These are phyloP conservation scores for Aureobasidium subglaciale DNA, from an alignment of 2,329 filamentous ascomycete genomes.

Conservation along the genomic window DNA sequence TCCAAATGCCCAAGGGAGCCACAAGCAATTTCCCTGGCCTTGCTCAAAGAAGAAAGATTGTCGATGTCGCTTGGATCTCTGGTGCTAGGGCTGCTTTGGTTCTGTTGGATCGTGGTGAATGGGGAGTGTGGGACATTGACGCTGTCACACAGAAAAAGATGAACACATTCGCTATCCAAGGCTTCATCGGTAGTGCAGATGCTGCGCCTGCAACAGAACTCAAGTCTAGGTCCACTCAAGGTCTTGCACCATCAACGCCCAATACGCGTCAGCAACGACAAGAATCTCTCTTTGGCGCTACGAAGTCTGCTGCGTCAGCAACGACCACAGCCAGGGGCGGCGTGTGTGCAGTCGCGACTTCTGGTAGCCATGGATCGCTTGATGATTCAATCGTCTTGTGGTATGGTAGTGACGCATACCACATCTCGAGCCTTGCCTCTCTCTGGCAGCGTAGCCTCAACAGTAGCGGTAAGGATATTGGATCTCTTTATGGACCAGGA, in stretches of 20 bases:
- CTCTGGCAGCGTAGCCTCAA: conserved; percentile 38
- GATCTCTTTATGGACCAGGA: conserved; percentile 35
- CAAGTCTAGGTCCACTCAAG: conserved; percentile 29
- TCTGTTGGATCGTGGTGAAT: conserved; percentile 44
- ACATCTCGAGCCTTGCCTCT: conserved; percentile 38
- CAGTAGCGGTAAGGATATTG: conserved; percentile 25
- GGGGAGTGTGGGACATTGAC: conserved; percentile 46
- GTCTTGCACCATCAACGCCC: conserved; percentile 44
- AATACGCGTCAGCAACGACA: conserved; percentile 42
- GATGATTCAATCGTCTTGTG: conserved; percentile 43
- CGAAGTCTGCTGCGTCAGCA: conserved; percentile 25
- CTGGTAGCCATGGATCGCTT: conserved; percentile 25
- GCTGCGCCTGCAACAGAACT: conserved; percentile 19
- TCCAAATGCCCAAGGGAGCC: conserved; percentile 17
- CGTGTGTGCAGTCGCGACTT: conserved; percentile 32
- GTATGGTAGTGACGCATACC: conserved; percentile 39
- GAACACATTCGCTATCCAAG: conserved; percentile 25
- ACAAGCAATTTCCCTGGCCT: conserved; percentile 23
- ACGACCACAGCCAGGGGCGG: conserved; percentile 34
- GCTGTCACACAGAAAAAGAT: conserved; percentile 18
- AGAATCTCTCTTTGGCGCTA: conserved; percentile 39
- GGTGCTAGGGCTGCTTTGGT: conserved; percentile 41
- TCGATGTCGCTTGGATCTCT: conserved; percentile 42
- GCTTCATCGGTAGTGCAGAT: conserved; percentile 23
- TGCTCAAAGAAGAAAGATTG: conserved; percentile 39